Base-by-base conservation (phyloP, 2,329 filamentous ascomycete species). In the Trichoderma harzianum region DNA sequence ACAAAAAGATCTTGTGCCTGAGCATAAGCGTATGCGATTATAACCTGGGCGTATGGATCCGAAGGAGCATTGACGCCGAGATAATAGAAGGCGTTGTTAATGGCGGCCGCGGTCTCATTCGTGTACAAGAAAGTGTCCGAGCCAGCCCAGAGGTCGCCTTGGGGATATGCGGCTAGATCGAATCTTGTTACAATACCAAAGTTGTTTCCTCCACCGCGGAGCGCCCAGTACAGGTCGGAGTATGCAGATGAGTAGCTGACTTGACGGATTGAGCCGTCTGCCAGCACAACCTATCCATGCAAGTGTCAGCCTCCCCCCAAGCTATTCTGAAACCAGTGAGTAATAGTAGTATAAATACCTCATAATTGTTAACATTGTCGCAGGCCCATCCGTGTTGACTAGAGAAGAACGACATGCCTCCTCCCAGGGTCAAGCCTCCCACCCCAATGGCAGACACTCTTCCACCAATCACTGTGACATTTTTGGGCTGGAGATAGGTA, bases 381-480 rank as follows among this genome's bases (percentile, higher is more conserved):
- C 71, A 66, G 14, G 69, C 70, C 72, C 70, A 69, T 43, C 74
- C 73, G 60, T 74, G 43, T 16, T 65, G 58, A 7, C 61, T 62
- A 4, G 73, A 72, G 14, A 75, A 70, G 47, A 72, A 73, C 7
- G 74, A 75, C 7, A 72, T 73, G 8, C 75, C 75, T 16, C 77
- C 78, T 51, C 61, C 72, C 0, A 73, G 60, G 1, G 63, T 72
- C n/a, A 74, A 34, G 61, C 68, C 74, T 7, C 43, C 58, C 7
- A 84, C 82, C 12, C 83, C 83, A n/a, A 85, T 81, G 7, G 76
- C 75, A 1, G 78, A 78, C 21, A 82, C 77, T 18, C 84, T 78
- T 3, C 82, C 84, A 24, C 84, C 84, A 1, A 79, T 74, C 7
- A 83, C 81, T 3, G 79, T 78, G 0, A 84, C 64, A 6, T 77